phyloP scores from a whole-genome alignment of 1,284 basidiomycete species.

The Papiliotrema flavescens region DNA sequence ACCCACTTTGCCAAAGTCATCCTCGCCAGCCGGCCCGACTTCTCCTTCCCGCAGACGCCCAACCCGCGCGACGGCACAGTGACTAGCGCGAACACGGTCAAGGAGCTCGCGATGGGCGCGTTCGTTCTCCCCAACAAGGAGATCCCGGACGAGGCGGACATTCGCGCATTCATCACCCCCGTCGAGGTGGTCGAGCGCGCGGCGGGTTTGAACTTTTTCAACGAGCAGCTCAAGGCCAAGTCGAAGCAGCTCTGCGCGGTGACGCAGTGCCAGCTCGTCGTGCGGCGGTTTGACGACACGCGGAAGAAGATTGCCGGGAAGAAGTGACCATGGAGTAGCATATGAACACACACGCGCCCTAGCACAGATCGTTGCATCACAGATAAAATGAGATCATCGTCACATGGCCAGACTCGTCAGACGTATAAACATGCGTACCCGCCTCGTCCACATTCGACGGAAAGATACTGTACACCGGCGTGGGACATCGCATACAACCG shows the following conservation, averaged over 20 bases:
- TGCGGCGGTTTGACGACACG: constrained; percentile 82
- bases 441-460: not conserved
- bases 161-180: constrained; percentile 72
- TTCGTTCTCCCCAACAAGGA: constrained; percentile 88
- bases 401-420: not conserved
- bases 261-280: constrained; percentile 76
- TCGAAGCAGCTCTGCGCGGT: constrained; percentile 84
- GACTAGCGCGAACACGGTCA: constrained; percentile 45
- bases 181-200: constrained; percentile 89
- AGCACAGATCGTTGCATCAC: not conserved
- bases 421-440: not conserved
- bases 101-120: constrained; percentile 81
- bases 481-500: not conserved
- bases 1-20: constrained; percentile 99
- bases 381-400: not conserved
- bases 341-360: not conserved
- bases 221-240: constrained; percentile 70
- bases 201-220: constrained; percentile 84
- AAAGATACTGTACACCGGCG: not conserved
- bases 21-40: constrained; percentile 69
- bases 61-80: constrained; percentile 22
- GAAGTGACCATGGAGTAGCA: not conserved
- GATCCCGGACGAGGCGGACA: constrained; percentile 76
- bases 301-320: constrained; percentile 55
- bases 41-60: constrained; percentile 63